phyloP scores from a whole-genome alignment of 805 yeast species.

The Candida maesae region DNA sequence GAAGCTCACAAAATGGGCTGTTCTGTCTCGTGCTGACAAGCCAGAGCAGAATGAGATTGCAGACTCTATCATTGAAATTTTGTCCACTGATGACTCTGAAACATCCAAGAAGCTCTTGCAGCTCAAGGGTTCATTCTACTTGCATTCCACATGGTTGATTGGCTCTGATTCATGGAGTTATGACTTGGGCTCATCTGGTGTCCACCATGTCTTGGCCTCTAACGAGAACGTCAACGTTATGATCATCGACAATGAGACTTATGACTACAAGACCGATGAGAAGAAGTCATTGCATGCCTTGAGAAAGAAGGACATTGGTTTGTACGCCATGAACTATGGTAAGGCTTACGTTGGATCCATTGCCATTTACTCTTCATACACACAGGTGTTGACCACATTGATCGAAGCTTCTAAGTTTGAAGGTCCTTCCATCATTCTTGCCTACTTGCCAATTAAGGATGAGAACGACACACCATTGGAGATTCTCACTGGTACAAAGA shows the following conservation, averaged over 20 bases:
- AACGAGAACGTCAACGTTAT: slow-evolving; percentile 78
- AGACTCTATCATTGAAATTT: slow-evolving; percentile 33
- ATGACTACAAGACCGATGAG: slow-evolving; percentile 33
- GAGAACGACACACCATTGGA: slow-evolving; percentile 68
- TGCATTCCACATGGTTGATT: slow-evolving; percentile 70
- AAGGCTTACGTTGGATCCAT: slow-evolving; percentile 89
- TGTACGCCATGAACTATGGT: slow-evolving; percentile 92
- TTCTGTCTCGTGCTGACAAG: slow-evolving; percentile 39
- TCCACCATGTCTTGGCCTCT: slow-evolving; percentile 76
- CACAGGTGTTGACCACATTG: slow-evolving; percentile 85
- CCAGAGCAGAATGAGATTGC: slow-evolving; percentile 5
- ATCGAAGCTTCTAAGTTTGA: slow-evolving; percentile 84
- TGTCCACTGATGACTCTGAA: slow-evolving; percentile 38
- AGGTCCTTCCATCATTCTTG: slow-evolving; percentile 90
- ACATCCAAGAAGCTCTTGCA: slow-evolving; percentile 44
- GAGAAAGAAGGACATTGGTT: slow-evolving; percentile 88
- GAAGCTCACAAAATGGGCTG: slow-evolving; percentile 66
- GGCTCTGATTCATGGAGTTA: slow-evolving; percentile 97
- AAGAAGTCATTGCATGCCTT: slow-evolving; percentile 33
- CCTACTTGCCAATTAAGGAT: slow-evolving; percentile 73
- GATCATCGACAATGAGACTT: slow-evolving; percentile 83
- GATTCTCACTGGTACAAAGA: slow-evolving; percentile 80
- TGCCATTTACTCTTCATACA: slow-evolving; percentile 89
- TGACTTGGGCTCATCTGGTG: slow-evolving; percentile 88
- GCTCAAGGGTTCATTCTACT: slow-evolving; percentile 41